These are phyloP conservation scores for Lodderomyces pseudojiufengensis DNA, from an alignment of 1,139 yeast genomes.

Conservation along the genomic window DNA sequence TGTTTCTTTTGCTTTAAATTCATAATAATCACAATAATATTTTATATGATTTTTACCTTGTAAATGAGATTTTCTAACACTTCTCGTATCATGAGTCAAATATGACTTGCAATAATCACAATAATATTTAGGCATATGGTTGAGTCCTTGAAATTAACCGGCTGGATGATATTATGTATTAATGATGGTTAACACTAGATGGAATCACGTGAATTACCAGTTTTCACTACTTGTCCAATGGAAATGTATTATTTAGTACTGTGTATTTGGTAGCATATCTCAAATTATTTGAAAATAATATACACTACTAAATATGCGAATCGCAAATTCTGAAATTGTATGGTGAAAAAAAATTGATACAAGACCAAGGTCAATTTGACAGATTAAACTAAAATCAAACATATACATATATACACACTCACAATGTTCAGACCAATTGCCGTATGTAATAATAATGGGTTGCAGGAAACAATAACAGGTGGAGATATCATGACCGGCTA, in stretches of 20 bases:
- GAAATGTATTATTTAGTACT: constrained; percentile 3
- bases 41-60: constrained; percentile 77
- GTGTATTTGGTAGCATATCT: background rate
- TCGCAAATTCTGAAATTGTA: constrained; percentile 3
- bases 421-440: constrained; percentile 44
- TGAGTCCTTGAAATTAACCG: too few species aligned
- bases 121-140: constrained; percentile 66
- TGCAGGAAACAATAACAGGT: too few species aligned
- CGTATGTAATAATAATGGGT: too few species aligned
- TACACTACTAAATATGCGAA: constrained; percentile 5
- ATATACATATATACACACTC: background rate
- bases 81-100: constrained; percentile 82
- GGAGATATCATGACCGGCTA: too few species aligned
- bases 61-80: constrained; percentile 82
- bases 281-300: background rate
- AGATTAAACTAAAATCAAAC: too few species aligned
- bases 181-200: background rate
- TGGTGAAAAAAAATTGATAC: too few species aligned
- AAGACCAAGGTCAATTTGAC: too few species aligned
- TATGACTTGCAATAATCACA: constrained; percentile 88
- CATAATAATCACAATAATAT: constrained; percentile 75
- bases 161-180: too few species aligned
- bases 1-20: constrained; percentile 48
- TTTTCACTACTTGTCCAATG: constrained; percentile 9
- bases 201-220: constrained; percentile 3